Evolutionary conservation across 176 grass and related monocot species (phyloP).

Genomic region (Alloteropsis semialata): DNA sequence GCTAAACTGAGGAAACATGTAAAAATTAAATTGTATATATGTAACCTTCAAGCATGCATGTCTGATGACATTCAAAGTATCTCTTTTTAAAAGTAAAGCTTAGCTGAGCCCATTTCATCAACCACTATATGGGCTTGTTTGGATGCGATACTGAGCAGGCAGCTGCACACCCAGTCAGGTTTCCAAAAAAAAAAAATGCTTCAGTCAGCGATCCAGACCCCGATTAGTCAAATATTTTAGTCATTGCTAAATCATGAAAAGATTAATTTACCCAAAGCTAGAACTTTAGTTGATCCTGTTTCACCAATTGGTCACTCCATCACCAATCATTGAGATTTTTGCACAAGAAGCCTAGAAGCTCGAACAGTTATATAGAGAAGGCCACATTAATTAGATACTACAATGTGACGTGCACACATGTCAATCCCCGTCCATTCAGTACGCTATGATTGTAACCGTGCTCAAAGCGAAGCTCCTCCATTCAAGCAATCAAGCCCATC

Average conservation of each 20-base stretch:
- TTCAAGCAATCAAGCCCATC: slow-evolving; percentile 2
- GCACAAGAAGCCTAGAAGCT: neutral
- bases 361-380: neutral
- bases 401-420: neutral
- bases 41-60: neutral
- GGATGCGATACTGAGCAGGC: too few species aligned
- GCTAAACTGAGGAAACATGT: neutral
- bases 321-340: neutral
- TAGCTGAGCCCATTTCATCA: neutral
- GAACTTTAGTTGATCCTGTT: slow-evolving; percentile 2
- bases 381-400: neutral
- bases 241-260: neutral
- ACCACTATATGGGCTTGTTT: neutral
- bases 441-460: neutral
- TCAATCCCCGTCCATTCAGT: neutral
- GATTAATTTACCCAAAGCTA: neutral
- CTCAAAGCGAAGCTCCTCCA: neutral
- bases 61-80: neutral
- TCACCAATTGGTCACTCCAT: neutral
- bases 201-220: too few species aligned
- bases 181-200: too few species aligned
- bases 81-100: neutral
- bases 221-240: too few species aligned
- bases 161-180: too few species aligned
- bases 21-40: neutral